Evolutionary conservation across 495 filamentous ascomycete species (phyloP), one percentile per base, ranked within the genome.

Genomic region (Talaromyces trachyspermus): DNA sequence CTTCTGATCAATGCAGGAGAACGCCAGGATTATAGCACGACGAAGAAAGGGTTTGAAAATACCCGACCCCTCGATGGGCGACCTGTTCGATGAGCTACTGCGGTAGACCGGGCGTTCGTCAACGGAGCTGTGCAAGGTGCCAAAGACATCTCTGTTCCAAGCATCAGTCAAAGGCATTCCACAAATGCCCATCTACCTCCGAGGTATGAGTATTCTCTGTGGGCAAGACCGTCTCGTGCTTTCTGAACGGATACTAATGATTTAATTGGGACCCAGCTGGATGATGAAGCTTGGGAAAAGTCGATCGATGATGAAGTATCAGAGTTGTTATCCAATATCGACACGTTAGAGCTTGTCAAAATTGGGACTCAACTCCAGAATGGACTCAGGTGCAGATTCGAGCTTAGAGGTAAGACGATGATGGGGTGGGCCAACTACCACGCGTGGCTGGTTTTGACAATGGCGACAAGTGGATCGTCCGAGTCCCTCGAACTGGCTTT

Each of bases 391-490:
- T 22, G 37, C 37, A 40, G 0, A 23, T 40, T 40, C 11, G 10
- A 40, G 14, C 19, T 20, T 12, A n/a, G n/a, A n/a, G 37, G 37
- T 11, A 40, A 40, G 17, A 11, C 37, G 10, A 40, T 17, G n/a
- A 61, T 59, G 52, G 57, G 59, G 12, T 53, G 59, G 18, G 58
- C 57, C 37, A 61, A 64, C 12, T 55, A 57, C 40, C 52, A 57
- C 43, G 36, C 47, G 32, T 35, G 44, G 6, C 24, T 57, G 30
- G 38, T 47, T 57, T 57, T 29, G 39, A 54, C 11, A 39, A 51
- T 40, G 33, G 35, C 17, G 30, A 32, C 17, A 10, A 30, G 12
- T 52, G 52, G 52, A 41, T 57, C 7, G 44, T 51, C 27, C 51
- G 52, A 32, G 36, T 57, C 5, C 49, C 50, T 35, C 48, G 49